phyloP scores from a whole-genome alignment of 495 filamentous ascomycete species.

The Lentithecium fluviatile region DNA sequence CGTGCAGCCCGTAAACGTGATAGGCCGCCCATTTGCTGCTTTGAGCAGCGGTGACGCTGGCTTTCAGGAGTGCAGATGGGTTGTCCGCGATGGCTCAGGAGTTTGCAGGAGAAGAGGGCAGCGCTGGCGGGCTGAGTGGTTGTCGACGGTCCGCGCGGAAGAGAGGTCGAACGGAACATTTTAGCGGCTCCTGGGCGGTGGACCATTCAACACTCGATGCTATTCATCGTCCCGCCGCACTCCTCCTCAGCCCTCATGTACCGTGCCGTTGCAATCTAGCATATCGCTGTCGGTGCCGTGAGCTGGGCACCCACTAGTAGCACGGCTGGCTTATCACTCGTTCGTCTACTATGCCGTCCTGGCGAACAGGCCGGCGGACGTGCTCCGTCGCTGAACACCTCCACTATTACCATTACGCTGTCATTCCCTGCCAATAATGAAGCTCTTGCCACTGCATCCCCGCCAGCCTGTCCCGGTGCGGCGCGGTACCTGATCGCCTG shows the following conservation, averaged over 20 bases:
- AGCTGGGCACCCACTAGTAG: constrained; percentile 4
- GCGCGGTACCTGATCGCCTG: constrained; percentile 33
- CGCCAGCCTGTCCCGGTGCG: constrained; percentile 23
- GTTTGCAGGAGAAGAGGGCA: background rate
- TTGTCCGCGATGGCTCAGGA: background rate
- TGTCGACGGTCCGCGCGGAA: background rate
- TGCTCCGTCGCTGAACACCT: background rate
- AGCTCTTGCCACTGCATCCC: constrained; percentile 19
- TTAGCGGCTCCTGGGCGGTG: constrained; percentile 7
- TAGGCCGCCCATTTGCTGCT: constrained; percentile 33
- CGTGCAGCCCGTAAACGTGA: constrained; percentile 7
- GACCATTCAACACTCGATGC: background rate
- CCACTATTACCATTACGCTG: background rate
- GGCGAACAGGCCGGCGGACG: constrained; percentile 14
- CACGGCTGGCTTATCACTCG: too few species aligned
- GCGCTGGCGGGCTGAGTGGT: constrained; percentile 4
- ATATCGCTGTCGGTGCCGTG: constrained; percentile 12
- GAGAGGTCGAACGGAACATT: constrained; percentile 4
- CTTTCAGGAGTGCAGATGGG: constrained; percentile 29
- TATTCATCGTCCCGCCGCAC: background rate
- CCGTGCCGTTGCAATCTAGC: constrained; percentile 14
- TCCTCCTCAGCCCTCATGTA: constrained; percentile 4
- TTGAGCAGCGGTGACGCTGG: constrained; percentile 19
- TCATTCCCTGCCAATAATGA: constrained; percentile 35
- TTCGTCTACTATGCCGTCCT: constrained; percentile 7